These are phyloP conservation scores for Cinnamomum chago DNA, from an alignment of 164 flowering plant genomes.

Conservation along the genomic window DNA sequence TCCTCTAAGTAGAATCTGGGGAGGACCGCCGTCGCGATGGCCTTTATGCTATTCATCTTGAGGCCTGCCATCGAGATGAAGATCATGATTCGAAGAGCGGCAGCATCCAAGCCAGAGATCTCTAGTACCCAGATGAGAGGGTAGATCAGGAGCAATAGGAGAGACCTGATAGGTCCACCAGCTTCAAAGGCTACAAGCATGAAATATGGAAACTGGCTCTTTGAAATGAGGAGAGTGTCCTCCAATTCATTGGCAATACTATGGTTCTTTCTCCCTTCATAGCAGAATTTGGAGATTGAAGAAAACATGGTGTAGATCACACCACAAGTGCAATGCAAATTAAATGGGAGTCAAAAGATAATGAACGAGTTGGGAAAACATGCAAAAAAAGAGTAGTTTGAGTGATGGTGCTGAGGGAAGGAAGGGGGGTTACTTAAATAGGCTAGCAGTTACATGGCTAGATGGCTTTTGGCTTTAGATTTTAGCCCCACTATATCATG, in stretches of 20 bases:
- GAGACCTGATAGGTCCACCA: conserved; percentile 24
- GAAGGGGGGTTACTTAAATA: no score
- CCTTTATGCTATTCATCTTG: conserved; percentile 11
- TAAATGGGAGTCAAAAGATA: no score
- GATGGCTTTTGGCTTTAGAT: no score
- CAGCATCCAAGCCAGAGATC: not conserved
- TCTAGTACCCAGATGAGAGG: conserved; percentile 13
- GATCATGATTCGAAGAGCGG: conserved; percentile 15
- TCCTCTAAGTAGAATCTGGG: conserved; percentile 22
- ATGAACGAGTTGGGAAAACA: no score
- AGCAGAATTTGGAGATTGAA: conserved; percentile 5
- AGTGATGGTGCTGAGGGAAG: no score
- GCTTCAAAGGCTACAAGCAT: conserved; percentile 28
- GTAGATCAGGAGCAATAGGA: conserved; percentile 14
- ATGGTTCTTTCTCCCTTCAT: conserved; percentile 11
- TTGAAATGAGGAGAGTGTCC: conserved; percentile 15
- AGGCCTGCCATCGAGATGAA: conserved; percentile 19
- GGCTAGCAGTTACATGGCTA: no score
- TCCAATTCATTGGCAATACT: conserved; percentile 15
- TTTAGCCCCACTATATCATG: no score
- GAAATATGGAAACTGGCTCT: conserved; percentile 18
- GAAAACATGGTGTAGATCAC: conserved; percentile 7
- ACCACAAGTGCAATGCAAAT: not conserved
- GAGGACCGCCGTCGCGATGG: conserved; percentile 18
- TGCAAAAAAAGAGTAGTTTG: no score